phyloP scores from a whole-genome alignment of 306 rosid genomes.

The Sindora glabra region DNA sequence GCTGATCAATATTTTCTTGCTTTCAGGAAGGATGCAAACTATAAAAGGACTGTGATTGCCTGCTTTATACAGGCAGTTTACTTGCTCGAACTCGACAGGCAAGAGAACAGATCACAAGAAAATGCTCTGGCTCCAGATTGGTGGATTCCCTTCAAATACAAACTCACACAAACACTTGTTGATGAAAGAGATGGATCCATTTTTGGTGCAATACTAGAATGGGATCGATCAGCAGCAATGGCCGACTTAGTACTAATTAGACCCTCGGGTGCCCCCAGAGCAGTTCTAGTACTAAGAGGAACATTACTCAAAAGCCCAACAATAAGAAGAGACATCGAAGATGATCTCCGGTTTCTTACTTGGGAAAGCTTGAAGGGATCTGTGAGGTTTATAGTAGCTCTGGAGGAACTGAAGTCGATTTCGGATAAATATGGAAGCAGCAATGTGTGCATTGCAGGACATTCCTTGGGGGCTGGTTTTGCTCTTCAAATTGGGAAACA shows the following conservation, averaged over 20 bases:
- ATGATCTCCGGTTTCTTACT: slow-evolving; percentile 84
- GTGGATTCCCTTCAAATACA: slow-evolving; percentile 95
- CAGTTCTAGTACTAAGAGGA: slow-evolving; percentile 69
- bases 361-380: slow-evolving; percentile 98
- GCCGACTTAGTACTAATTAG: slow-evolving; percentile 57
- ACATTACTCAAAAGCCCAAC: slow-evolving; percentile 78
- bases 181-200: slow-evolving; percentile 89
- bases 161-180: slow-evolving; percentile 48
- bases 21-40: slow-evolving; percentile 76
- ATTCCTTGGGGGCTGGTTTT: slow-evolving; percentile 93
- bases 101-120: slow-evolving; percentile 52
- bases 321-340: slow-evolving; percentile 66
- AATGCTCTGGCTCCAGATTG: slow-evolving; percentile 82
- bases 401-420: slow-evolving; percentile 49
- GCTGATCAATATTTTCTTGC: slow-evolving; percentile 4
- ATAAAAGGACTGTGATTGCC: slow-evolving; percentile 82
- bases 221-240: slow-evolving; percentile 90
- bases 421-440: slow-evolving; percentile 61
- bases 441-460: slow-evolving; percentile 84
- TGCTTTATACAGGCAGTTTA: slow-evolving; percentile 89
- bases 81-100: slow-evolving; percentile 85
- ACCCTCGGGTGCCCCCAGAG: slow-evolving; percentile 91
- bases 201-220: slow-evolving; percentile 88
- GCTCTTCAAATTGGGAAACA: slow-evolving; percentile 92
- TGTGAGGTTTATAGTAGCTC: slow-evolving; percentile 57